A percentile compares a stretch with the other conserved stretches of the same genome.
Evolutionary conservation across 2,329 filamentous ascomycete genomes (phyloP).

Genomic region (Ophiocordyceps robertsii): DNA sequence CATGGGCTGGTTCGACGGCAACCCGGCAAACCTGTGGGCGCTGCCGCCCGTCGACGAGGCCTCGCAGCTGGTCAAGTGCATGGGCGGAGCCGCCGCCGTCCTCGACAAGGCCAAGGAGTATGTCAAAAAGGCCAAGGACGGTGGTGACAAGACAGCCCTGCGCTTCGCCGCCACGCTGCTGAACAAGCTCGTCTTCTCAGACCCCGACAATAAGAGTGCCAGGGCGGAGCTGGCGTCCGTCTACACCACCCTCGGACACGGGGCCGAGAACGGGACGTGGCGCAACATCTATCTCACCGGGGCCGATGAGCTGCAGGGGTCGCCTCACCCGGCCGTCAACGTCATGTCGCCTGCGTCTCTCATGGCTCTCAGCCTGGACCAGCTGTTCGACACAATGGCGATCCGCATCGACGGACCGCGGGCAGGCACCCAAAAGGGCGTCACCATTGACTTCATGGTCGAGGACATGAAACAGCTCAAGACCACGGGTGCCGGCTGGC

Average conservation of each 20-base stretch:
- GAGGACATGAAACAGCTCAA: not conserved
- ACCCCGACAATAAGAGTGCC: conserved; percentile 8
- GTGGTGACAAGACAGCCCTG: conserved; percentile 13
- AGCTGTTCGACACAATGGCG: not conserved
- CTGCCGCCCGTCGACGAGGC: conserved; percentile 12
- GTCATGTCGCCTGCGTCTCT: not conserved
- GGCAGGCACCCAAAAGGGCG: not conserved
- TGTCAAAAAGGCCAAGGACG: not conserved
- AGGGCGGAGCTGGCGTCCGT: conserved; percentile 14
- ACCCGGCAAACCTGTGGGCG: conserved; percentile 6
- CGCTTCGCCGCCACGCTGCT: conserved; percentile 25
- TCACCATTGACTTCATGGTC: conserved; percentile 2
- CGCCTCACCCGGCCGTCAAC: not conserved
- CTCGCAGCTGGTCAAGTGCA: conserved; percentile 19
- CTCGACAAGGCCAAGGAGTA: conserved; percentile 15
- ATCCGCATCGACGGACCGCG: not conserved
- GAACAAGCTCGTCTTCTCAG: conserved; percentile 17
- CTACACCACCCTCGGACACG: conserved; percentile 20
- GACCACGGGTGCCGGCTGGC: not conserved
- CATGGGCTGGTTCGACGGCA: conserved; percentile 10
- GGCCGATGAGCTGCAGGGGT: conserved; percentile 11
- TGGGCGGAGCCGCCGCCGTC: conserved; percentile 20
- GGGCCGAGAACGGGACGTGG: conserved; percentile 25
- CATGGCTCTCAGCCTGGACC: not conserved
- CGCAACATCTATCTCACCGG: conserved; percentile 23